These are phyloP conservation scores for Trametes meyenii DNA, from an alignment of 768 basidiomycete genomes.

Conservation along the genomic window DNA sequence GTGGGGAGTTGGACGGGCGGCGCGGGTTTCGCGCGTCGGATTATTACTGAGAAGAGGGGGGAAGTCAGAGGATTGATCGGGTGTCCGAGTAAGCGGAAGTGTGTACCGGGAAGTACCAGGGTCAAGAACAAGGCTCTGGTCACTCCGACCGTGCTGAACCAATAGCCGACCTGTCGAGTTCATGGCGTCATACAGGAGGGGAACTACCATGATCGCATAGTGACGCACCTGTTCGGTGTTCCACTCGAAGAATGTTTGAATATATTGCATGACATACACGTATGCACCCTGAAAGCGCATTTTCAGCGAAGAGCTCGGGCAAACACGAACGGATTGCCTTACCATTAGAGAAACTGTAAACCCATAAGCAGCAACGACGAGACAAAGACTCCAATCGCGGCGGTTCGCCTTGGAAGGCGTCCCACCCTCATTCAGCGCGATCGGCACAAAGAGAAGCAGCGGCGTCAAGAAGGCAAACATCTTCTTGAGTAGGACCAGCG, in stretches of 20 bases:
- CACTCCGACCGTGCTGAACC: conserved; percentile 56
- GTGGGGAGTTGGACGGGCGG: conserved; percentile 32
- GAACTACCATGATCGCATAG: neutral
- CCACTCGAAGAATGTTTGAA: conserved; percentile 65
- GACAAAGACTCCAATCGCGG: conserved; percentile 68
- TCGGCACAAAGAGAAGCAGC: conserved; percentile 64
- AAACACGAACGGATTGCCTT: conserved; percentile 33
- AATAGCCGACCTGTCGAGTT: conserved; percentile 66
- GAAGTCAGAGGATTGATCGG: neutral
- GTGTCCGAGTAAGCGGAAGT: neutral
- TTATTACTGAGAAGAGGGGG: conserved; percentile 46
- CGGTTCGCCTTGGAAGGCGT: conserved; percentile 45
- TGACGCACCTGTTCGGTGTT: conserved; percentile 57
- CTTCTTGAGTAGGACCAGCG: conserved; percentile 41
- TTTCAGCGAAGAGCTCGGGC: neutral
- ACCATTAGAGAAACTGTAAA: conserved; percentile 48
- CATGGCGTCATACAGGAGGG: conserved; percentile 1
- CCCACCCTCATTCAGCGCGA: conserved; percentile 20
- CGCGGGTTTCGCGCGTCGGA: conserved; percentile 55
- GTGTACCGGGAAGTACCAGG: conserved; percentile 62
- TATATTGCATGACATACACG: conserved; percentile 66
- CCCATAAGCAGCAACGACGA: conserved; percentile 57
- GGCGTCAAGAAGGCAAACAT: conserved; percentile 71
- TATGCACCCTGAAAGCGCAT: conserved; percentile 52
- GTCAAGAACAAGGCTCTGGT: conserved; percentile 58